Base-by-base conservation (phyloP, 371 early-diverging fungal genomes). In the Blastocladiella emersonii region DNA sequence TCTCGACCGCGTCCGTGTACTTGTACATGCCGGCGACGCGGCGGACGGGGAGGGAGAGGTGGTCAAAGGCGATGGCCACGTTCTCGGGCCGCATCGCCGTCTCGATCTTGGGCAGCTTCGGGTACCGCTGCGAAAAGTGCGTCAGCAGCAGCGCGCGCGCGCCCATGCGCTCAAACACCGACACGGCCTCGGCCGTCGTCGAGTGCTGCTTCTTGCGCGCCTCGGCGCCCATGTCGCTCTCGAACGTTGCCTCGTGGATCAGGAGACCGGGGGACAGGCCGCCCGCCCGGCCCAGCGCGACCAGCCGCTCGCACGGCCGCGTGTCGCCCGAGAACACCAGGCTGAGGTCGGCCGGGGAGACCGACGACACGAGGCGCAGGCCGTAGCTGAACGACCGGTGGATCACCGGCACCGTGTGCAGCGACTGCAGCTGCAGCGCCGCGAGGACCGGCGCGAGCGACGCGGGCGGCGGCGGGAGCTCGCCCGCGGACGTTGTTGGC, bases 41-140 rank as follows among this genome's bases (percentile, higher is more conserved):
- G 53, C 53, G 53, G 21, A 51, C 12, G 30, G 53, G 53, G 15
- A 51, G 8, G 27, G 53, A 27, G 7, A 51, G 27, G 30, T 30
- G 30, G 19, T 51, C 53, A 51, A 51, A 51, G 3, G 53, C 53
- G 30, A 51, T 30, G 12, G 32, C 53, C 3, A 51, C 30, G 30
- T 27, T 25, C 13, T 51, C 53, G 8, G 53, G 53, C 4, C 8
- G 53, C 53, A 30, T 30, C 30, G 53, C 53, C 15, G 13, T 8
- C 17, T 59, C 32, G 6, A 59, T 59, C n/a, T 25, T 23, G 0
- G 90, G 90, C 27, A 90, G 68, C 71, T 88, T 87, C 19, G 88
- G 88, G 75, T 97, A 98, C 32, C 99, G 82, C 74, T 98, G 97
- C 70, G 95, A 94, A 68, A 98, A 98, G 71, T 99, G 99, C 60